phyloP scores from a whole-genome alignment of 306 rosid genomes.

The Hippophae gyantsensis region DNA sequence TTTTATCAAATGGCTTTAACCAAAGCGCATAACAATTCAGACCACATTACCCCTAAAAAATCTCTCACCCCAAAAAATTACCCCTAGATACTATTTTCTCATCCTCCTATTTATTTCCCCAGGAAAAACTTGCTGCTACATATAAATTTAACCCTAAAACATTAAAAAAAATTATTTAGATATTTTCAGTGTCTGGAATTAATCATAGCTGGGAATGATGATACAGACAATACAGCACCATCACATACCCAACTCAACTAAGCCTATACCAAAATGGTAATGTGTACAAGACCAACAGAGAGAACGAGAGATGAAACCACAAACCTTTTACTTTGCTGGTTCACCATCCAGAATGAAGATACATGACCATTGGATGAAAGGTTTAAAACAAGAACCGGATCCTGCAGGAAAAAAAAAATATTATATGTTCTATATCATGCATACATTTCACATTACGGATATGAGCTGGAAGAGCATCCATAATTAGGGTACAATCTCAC shows the following conservation, averaged over 20 bases:
- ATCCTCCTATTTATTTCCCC: too few species aligned
- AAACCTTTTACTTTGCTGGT: constrained; percentile 73
- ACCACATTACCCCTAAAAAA: too few species aligned
- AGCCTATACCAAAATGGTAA: background rate
- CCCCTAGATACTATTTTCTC: too few species aligned
- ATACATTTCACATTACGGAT: background rate
- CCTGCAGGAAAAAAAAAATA: constrained; percentile 38
- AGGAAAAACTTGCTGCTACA: too few species aligned
- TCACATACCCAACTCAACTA: background rate
- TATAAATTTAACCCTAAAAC: background rate
- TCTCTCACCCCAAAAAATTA: too few species aligned
- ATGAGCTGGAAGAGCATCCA: background rate
- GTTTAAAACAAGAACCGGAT: constrained; percentile 72
- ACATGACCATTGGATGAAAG: constrained; percentile 53
- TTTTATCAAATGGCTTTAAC: too few species aligned
- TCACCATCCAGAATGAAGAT: constrained; percentile 85
- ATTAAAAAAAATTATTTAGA: background rate
- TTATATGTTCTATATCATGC: background rate
- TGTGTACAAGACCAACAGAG: background rate
- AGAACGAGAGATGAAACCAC: constrained; percentile 11
- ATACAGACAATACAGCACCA: background rate
- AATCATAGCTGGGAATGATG: background rate
- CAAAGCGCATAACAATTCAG: too few species aligned
- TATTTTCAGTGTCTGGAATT: background rate
- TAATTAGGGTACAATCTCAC: constrained; percentile 29